Conservation (phyloP, 2,329 filamentous ascomycete species). For the Kalmusia sp. region DNA sequence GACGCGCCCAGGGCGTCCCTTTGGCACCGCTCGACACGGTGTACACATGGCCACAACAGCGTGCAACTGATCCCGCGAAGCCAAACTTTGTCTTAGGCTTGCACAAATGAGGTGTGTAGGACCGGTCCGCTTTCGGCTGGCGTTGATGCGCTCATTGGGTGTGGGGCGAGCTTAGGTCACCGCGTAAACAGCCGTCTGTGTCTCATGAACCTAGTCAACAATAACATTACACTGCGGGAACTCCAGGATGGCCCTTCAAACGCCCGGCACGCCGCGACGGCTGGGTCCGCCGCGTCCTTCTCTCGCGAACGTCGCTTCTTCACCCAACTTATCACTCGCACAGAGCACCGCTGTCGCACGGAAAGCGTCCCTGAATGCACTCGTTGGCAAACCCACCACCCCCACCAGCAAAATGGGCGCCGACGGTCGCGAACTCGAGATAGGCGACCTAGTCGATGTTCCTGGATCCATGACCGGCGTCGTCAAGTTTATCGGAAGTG, state of each 20-base stretch:
- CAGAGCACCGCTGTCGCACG: constrained; percentile 62
- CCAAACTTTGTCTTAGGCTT: background rate
- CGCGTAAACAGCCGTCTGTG: background rate
- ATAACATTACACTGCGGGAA: constrained; percentile 12
- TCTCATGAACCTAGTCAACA: constrained; percentile 14
- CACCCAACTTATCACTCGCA: constrained; percentile 51
- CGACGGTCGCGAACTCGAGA: constrained; percentile 63
- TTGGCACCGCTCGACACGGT: background rate
- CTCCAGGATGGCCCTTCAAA: constrained; percentile 50
- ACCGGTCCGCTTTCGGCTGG: background rate
- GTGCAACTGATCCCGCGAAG: background rate
- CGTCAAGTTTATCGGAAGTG: constrained; percentile 85
- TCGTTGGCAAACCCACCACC: constrained; percentile 61
- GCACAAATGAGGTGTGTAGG: background rate
- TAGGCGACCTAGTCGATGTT: constrained; percentile 88
- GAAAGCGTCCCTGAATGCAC: constrained; percentile 74
- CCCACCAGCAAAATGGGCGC: constrained; percentile 52
- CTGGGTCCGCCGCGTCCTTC: constrained; percentile 48
- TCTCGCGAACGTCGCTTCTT: constrained; percentile 50
- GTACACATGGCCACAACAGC: background rate
- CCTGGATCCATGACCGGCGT: constrained; percentile 91
- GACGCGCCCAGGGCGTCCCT: background rate
- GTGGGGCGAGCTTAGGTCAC: constrained; percentile 1
- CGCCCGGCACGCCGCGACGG: constrained; percentile 52
- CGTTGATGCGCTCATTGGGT: background rate